phyloP scores from a whole-genome alignment of 179 eudicot species.

The Corrigiola litoralis region DNA sequence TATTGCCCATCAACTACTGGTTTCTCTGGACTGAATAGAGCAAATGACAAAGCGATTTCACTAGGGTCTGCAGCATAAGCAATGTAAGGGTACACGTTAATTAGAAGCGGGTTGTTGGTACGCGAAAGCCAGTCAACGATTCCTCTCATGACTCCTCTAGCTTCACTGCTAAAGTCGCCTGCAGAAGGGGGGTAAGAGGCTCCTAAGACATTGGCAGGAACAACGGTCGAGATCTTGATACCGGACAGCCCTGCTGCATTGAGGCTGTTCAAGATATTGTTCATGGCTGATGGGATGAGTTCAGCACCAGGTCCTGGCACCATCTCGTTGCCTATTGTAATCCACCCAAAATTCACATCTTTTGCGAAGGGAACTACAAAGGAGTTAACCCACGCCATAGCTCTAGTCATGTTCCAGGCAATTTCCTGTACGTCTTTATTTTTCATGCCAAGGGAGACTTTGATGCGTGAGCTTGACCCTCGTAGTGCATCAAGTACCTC shows the following conservation, averaged over 20 bases:
- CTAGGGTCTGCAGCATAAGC: conserved; percentile 21
- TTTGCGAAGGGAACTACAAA: conserved; percentile 24
- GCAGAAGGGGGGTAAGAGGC: conserved; percentile 35
- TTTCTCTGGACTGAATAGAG: conserved; percentile 12
- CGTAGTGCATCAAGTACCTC: conserved; percentile 31
- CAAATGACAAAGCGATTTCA: conserved; percentile 21
- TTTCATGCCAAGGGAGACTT: conserved; percentile 30
- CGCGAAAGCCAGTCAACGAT: conserved; percentile 4
- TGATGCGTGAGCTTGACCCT: conserved; percentile 32
- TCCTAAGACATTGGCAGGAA: conserved; percentile 4
- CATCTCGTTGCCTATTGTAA: conserved; percentile 41
- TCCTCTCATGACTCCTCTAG: not conserved
- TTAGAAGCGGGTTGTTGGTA: conserved; percentile 17
- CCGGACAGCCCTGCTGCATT: not conserved
- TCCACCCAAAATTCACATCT: conserved; percentile 23
- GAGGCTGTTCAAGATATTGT: conserved; percentile 4
- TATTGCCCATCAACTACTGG: conserved; percentile 26
- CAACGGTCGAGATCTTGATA: conserved; percentile 25
- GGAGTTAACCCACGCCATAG: conserved; percentile 33
- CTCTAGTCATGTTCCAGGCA: conserved; percentile 4
- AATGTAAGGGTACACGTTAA: conserved; percentile 35
- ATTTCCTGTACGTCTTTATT: conserved; percentile 23
- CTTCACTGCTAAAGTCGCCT: conserved; percentile 11
- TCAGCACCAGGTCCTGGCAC: conserved; percentile 10
- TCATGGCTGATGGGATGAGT: conserved; percentile 27